Percentiles rank a stretch among this genome's conserved stretches.
phyloP scores from a whole-genome alignment of 179 eudicot species.

The Spergularia azorica region DNA sequence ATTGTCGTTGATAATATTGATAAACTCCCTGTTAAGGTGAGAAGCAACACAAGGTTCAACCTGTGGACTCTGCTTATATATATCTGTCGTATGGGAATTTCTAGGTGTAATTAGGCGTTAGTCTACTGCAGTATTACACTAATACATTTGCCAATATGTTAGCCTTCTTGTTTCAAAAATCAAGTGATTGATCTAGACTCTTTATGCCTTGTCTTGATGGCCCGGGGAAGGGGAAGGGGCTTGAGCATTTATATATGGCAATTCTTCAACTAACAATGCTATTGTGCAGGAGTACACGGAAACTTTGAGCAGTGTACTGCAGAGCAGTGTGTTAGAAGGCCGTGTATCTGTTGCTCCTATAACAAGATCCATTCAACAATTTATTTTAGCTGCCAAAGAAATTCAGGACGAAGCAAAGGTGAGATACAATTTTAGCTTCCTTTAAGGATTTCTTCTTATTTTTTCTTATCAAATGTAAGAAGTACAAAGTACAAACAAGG shows the following conservation, averaged over 20 bases:
- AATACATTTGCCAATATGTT: no score
- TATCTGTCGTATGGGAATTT: background rate
- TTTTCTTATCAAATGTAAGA: no score
- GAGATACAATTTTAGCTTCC: slow-evolving; percentile 16
- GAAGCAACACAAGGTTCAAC: no score
- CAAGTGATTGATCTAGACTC: no score
- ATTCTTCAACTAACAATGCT: background rate
- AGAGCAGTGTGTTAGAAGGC: slow-evolving; percentile 40
- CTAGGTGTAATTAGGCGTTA: background rate
- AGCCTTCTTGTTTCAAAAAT: no score
- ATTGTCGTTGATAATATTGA: no score
- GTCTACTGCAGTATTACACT: background rate
- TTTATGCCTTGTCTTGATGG: background rate
- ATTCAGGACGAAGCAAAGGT: slow-evolving; percentile 71
- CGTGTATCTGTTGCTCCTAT: slow-evolving; percentile 61
- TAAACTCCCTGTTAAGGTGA: no score
- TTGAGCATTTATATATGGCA: background rate
- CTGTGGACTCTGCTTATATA: no score
- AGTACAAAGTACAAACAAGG: no score
- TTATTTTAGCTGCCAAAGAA: slow-evolving; percentile 58
- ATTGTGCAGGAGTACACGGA: slow-evolving; percentile 53
- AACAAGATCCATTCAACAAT: slow-evolving; percentile 48
- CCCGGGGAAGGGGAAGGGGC: background rate
- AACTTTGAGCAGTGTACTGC: slow-evolving; percentile 45
- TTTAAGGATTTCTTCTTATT: background rate